phyloP scores from a whole-genome alignment of 2,329 filamentous ascomycete species.

The Ophiostoma novo-ulmi region DNA sequence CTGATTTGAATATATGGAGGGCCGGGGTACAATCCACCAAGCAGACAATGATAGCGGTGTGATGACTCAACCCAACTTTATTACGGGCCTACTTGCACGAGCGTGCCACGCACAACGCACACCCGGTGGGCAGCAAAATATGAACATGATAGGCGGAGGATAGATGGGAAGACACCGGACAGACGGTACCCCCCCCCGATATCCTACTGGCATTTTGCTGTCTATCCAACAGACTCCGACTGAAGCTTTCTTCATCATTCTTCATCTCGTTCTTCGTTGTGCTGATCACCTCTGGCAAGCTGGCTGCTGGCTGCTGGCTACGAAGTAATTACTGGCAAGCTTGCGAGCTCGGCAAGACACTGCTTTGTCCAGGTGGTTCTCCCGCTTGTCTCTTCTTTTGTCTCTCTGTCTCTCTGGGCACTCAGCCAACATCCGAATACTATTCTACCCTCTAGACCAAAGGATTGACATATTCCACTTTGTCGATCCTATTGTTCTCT shows the following conservation, averaged over 20 bases:
- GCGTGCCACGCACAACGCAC: not conserved
- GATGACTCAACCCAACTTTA: not conserved
- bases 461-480: not conserved
- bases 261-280: not conserved
- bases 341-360: not conserved
- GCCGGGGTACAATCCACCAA: no score
- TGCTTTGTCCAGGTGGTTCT: not conserved
- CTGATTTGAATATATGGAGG: no score
- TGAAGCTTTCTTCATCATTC: constrained; percentile 12
- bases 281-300: not conserved
- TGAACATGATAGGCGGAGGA: no score
- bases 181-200: no score
- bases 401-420: not conserved
- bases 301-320: no score
- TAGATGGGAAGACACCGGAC: no score
- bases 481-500: constrained; percentile 1
- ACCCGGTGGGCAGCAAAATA: no score
- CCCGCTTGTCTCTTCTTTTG: no score
- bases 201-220: not conserved
- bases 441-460: not conserved
- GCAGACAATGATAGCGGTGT: not conserved
- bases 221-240: not conserved
- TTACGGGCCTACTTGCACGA: not conserved
- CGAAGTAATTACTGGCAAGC: no score
- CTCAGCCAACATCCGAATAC: not conserved